These are phyloP conservation scores for Calycina marina DNA, from an alignment of 2,329 filamentous ascomycete genomes.

Conservation along the genomic window DNA sequence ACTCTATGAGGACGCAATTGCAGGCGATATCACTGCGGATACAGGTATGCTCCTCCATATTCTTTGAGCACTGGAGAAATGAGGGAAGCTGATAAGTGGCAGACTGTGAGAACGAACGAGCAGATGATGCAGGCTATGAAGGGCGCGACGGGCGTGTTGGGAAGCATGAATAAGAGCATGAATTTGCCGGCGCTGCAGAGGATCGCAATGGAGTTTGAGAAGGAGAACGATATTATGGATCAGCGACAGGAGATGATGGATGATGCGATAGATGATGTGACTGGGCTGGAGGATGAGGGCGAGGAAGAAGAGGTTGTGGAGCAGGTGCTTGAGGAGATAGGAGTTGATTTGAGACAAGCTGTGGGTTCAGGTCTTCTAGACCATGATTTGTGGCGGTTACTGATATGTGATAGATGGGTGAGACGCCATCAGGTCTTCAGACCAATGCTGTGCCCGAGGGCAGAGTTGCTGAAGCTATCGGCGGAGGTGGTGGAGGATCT, in stretches of 20 bases:
- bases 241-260: conserved; percentile 99
- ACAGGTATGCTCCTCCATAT: conserved; percentile 43
- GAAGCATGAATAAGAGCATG: conserved; percentile 97
- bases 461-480: conserved; percentile 70
- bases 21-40: conserved; percentile 92
- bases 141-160: conserved; percentile 79
- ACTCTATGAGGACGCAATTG: conserved; percentile 91
- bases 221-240: conserved; percentile 98
- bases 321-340: conserved; percentile 92
- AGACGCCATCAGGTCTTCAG: conserved; percentile 76
- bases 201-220: conserved; percentile 98
- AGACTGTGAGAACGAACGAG: conserved; percentile 96
- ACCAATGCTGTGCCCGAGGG: conserved; percentile 57
- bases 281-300: conserved; percentile 78
- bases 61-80: neutral
- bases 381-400: too few relatives aligned
- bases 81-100: conserved; percentile 3
- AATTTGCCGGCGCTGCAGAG: conserved; percentile 89
- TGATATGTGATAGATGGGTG: conserved; percentile 57
- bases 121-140: conserved; percentile 99
- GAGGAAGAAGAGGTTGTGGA: conserved; percentile 96
- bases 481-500: conserved; percentile 45
- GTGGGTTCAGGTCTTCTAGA: conserved; percentile 44
- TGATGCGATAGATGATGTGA: conserved; percentile 93
- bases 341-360: conserved; percentile 77